Evolutionary conservation across 495 filamentous ascomycete species (phyloP), one percentile per base, ranked within the genome.

Genomic region (Neurospora cerealis): DNA sequence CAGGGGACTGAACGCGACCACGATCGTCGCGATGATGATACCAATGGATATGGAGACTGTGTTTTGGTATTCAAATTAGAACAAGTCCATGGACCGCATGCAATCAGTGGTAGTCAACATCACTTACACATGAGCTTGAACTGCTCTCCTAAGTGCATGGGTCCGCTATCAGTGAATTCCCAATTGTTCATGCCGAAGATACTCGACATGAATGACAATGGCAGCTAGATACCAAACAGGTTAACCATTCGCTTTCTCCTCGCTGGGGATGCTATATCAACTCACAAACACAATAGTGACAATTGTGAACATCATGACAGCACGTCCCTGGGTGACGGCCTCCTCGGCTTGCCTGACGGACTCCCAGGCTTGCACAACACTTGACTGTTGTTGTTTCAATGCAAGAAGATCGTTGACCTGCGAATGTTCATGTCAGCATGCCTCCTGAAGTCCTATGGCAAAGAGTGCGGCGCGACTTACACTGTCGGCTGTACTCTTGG

Each of bases 261-360:
- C 0, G n/a, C 9, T 2, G 9, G 4, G 9, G n/a, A 11, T 24
- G 4, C 4, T 48, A 1, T 4, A 24, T 48, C 44, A 13, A 76
- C 82, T 77, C 71, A 86, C 81, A 71, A 86, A 86, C 5, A 91
- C 84, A 48, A 91, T 89, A 3, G 88, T 90, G 74, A 91, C 85
- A 19, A 91, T 83, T 0, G 89, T 91, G 72, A 91, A 91, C 0
- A 90, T 83, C 88, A 91, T 89, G 41, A 91, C 85, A 6, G 88
- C 83, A 36, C 85, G 81, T 0, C 87, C 87, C 74, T 92, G 89
- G 24, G 83, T 84, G 17, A 88, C 82, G 0, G 88, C 85, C 34
- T 89, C 87, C 21, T 88, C 85, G 4, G 87, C 87, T 69, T 90
- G 87, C 78, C 85, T 86, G 2, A 87, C 79, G 0, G 88, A 85